These are phyloP conservation scores for Nyssa sinensis DNA, from an alignment of 148 eudicot genomes.

Conservation along the genomic window DNA sequence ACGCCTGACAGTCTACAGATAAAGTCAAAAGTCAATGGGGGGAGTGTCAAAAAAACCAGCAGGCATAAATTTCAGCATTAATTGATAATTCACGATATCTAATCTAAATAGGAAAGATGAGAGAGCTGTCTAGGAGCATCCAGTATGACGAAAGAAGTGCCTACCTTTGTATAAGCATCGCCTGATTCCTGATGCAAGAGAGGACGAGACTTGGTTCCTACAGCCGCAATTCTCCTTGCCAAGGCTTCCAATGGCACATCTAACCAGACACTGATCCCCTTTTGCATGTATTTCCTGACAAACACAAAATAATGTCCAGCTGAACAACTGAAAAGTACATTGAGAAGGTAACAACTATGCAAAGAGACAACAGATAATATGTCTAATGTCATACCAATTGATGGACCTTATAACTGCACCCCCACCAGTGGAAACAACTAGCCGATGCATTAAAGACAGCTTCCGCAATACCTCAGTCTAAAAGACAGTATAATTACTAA, in stretches of 20 bases:
- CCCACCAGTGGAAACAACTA: conserved; percentile 93
- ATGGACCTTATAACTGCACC: conserved; percentile 91
- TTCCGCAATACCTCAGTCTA: conserved; percentile 76
- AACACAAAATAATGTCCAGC: background rate
- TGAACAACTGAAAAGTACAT: background rate
- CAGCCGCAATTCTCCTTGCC: conserved; percentile 76
- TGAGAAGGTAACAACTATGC: background rate
- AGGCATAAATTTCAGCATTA: background rate
- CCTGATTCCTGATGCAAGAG: conserved; percentile 65
- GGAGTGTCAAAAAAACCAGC: background rate
- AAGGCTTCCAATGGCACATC: conserved; percentile 94
- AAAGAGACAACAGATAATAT: background rate
- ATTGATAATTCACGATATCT: background rate
- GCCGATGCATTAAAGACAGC: conserved; percentile 53
- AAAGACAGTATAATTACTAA: conserved; percentile 19
- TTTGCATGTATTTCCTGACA: conserved; percentile 79
- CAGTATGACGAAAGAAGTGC: background rate
- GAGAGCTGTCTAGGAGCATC: background rate
- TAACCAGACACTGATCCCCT: conserved; percentile 85
- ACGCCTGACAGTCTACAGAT: conserved; percentile 58
- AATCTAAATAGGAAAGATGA: conserved; percentile 5
- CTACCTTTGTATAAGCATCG: conserved; percentile 81
- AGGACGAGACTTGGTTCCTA: conserved; percentile 84
- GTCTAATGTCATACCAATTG: conserved; percentile 58
- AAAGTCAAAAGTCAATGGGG: background rate